Evolutionary conservation across 768 basidiomycete species (phyloP).

Genomic region (Sporobolomyces roseus): DNA sequence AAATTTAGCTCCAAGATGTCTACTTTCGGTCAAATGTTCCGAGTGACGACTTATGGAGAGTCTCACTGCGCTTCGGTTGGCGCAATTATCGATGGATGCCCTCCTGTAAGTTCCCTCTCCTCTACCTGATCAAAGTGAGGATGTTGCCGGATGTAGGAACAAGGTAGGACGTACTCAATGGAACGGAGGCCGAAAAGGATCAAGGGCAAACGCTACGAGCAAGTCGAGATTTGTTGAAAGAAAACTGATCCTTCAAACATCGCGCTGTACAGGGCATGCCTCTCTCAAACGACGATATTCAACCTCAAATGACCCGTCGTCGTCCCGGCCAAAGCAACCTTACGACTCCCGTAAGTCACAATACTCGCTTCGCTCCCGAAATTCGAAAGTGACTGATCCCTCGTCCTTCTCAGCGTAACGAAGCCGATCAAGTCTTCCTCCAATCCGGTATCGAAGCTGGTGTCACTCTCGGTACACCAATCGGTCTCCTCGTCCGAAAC

Average conservation of each 20-base stretch:
- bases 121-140: neutral
- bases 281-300: constrained; percentile 76
- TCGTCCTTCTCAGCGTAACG: constrained; percentile 65
- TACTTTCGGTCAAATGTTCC: constrained; percentile 82
- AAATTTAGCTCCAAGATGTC: constrained; percentile 61
- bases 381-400: neutral
- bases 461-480: constrained; percentile 93
- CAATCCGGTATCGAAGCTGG: constrained; percentile 93
- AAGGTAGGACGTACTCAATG: too few species aligned
- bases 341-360: constrained; percentile 76
- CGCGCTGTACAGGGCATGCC: constrained; percentile 64
- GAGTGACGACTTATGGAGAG: constrained; percentile 97
- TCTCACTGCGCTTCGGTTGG: constrained; percentile 96
- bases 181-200: too few species aligned
- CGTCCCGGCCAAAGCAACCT: constrained; percentile 94
- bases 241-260: neutral
- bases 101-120: constrained; percentile 62
- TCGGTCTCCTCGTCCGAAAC: constrained; percentile 92
- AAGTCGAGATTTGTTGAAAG: neutral
- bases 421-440: constrained; percentile 87
- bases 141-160: too few species aligned
- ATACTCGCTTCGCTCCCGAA: neutral
- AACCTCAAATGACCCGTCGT: constrained; percentile 81
- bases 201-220: neutral
- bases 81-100: constrained; percentile 94